Evolutionary conservation across 116 monocot genomes (phyloP).

Genomic region (Dioscorea cayenensis): DNA sequence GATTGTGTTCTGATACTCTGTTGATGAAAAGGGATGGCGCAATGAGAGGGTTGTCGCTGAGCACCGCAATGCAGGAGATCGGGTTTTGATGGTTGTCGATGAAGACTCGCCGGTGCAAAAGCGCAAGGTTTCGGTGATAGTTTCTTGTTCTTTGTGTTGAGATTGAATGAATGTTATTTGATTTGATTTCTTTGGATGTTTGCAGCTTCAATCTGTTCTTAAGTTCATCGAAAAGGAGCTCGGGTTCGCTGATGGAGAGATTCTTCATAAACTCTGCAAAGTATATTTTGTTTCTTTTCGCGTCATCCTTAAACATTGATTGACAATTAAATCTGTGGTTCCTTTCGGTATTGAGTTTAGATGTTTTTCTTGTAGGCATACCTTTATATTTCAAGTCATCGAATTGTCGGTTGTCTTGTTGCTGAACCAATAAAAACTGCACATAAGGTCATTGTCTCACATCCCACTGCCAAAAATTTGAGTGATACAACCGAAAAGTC

Average conservation of each 20-base stretch:
- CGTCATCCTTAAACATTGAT: too few species aligned
- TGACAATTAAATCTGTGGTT: too few species aligned
- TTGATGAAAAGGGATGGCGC: conserved; percentile 50
- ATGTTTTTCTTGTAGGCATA: conserved; percentile 45
- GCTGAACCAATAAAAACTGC: conserved; percentile 66
- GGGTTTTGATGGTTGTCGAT: conserved; percentile 48
- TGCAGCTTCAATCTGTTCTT: conserved; percentile 43
- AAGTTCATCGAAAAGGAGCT: conserved; percentile 56
- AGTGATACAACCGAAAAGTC: background rate
- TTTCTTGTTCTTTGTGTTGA: background rate
- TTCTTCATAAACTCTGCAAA: conserved; percentile 64
- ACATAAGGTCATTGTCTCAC: conserved; percentile 25
- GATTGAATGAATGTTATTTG: background rate
- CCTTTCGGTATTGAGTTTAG: background rate
- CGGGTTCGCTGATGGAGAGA: conserved; percentile 43
- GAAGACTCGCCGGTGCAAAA: conserved; percentile 39
- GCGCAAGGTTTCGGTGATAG: conserved; percentile 37
- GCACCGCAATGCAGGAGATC: conserved; percentile 22
- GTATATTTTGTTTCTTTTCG: conserved; percentile 14
- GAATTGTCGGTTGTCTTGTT: conserved; percentile 67
- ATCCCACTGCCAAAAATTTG: conserved; percentile 17
- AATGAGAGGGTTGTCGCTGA: conserved; percentile 51
- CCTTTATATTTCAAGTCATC: conserved; percentile 52
- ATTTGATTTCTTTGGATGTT: background rate
- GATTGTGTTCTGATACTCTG: background rate